Conservation (phyloP, 2,329 filamentous ascomycete genomes). For the Dactylellina sp. region DNA sequence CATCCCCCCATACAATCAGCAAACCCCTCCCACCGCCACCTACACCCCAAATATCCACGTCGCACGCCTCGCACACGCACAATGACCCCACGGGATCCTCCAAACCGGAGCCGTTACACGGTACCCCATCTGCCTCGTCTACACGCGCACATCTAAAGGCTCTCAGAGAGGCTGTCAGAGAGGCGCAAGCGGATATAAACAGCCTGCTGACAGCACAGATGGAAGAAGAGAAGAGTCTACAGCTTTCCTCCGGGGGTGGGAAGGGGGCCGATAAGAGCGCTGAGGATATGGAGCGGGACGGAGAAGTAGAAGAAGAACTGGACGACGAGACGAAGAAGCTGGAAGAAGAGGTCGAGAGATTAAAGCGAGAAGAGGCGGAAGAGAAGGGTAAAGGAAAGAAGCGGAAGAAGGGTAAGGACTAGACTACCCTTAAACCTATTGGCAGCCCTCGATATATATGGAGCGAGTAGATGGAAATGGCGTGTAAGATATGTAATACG, state of each 20-base stretch:
- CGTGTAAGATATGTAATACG: conserved; percentile 24
- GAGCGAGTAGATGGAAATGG: neutral
- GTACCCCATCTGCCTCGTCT: conserved; percentile 14
- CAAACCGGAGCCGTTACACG: conserved; percentile 32
- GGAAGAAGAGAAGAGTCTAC: conserved; percentile 41
- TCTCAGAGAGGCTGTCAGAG: conserved; percentile 24
- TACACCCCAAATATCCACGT: conserved; percentile 44
- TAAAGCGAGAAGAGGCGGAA: conserved; percentile 32
- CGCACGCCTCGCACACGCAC: conserved; percentile 24
- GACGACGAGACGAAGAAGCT: conserved; percentile 53
- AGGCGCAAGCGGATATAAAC: conserved; percentile 45
- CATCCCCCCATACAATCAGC: conserved; percentile 23
- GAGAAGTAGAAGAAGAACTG: conserved; percentile 52
- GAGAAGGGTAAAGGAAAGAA: conserved; percentile 41
- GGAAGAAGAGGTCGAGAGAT: conserved; percentile 45
- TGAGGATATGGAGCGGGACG: conserved; percentile 53
- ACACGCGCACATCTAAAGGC: conserved; percentile 36
- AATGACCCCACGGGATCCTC: conserved; percentile 37
- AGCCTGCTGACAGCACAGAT: conserved; percentile 36
- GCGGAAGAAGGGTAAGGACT: conserved; percentile 37
- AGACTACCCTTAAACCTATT: neutral
- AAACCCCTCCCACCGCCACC: conserved; percentile 42
- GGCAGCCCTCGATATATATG: neutral
- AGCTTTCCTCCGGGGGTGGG: neutral
- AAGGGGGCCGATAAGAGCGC: conserved; percentile 25